Evolutionary conservation across 352 stramenopile genomes (phyloP), one percentile per base, ranked within the genome.

Genomic region (Phytophthora fragariae): DNA sequence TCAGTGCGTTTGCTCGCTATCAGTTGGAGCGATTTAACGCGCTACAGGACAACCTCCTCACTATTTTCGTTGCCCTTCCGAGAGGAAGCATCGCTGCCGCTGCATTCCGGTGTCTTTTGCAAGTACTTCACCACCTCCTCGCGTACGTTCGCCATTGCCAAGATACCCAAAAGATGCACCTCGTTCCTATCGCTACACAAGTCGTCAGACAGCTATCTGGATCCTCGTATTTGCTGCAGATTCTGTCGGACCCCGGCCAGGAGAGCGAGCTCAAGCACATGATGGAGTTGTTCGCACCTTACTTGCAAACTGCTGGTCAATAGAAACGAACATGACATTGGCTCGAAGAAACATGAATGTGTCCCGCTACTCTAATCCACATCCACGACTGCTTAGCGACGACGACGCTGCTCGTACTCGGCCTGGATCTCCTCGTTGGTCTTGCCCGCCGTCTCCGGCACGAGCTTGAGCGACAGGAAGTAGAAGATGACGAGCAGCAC

Each of bases 21-120:
- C 62, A 85, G 27, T 19, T 90, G 24, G 68, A 79, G n/a, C 70
- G 79, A 24, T 90, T 93, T 35, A 85, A 77, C 41, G 66, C 68
- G n/a, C 74, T 93, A 9, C 75, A 87, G 37, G 86, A 92, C 60
- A 92, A 94, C 31, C 69, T 85, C 21, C 63, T 92, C n/a, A 86
- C 76, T 33, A 53, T 94, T 29, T 92, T 94, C 50, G 85, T 90
- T 9, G 71, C 77, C 54, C 73, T 92, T 8, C 82, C 85, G 0
- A 77, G 68, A 67, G 39, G 60, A 67, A 19, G 41, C 1, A 44
- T 66, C 55, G 27, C 66, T 78, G 57, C 63, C 15, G 62, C 64
- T 11, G 81, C 76, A 29, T 94, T 94, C 59, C 77, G 75, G 24
- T 82, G 73, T 52, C 66, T 94, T 27, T 80, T 94, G 65, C 82